Conservation (phyloP, 805 yeast genomes). For the Kodamaea nitidulidarum region DNA sequence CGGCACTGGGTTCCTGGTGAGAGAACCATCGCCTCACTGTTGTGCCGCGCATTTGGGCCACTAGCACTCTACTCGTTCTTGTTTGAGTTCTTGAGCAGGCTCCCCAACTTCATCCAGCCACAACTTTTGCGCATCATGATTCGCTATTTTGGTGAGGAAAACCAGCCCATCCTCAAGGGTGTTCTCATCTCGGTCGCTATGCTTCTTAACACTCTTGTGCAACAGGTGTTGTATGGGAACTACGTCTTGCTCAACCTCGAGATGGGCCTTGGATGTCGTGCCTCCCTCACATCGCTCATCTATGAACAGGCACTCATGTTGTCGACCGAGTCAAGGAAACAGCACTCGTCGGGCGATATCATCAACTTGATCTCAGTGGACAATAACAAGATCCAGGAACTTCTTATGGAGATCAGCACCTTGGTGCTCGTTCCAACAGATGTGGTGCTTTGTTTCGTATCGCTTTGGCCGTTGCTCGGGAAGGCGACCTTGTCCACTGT, state of each 20-base stretch:
- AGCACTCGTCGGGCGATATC: conserved; percentile 21
- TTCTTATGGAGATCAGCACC: conserved; percentile 42
- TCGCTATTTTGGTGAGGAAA: conserved; percentile 49
- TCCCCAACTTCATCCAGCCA: conserved; percentile 68
- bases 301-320: conserved; percentile 20
- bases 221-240: conserved; percentile 65
- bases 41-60: conserved; percentile 26
- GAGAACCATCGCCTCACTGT: conserved; percentile 12
- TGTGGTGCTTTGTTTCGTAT: conserved; percentile 16
- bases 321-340: conserved; percentile 27
- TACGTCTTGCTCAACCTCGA: conserved; percentile 53
- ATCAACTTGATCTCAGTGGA: conserved; percentile 23
- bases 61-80: conserved; percentile 19
- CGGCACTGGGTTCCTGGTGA: conserved; percentile 15
- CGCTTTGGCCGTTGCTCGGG: conserved; percentile 22
- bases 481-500: conserved; percentile 20
- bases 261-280: conserved; percentile 48
- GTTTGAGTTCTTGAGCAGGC: conserved; percentile 20
- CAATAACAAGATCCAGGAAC: conserved; percentile 19
- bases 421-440: conserved; percentile 55
- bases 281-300: conserved; percentile 21
- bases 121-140: conserved; percentile 70
- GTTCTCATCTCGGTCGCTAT: conserved; percentile 57
- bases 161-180: conserved; percentile 52
- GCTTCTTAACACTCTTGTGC: conserved; percentile 57